Evolutionary conservation across 352 stramenopile species (phyloP), one percentile per base, ranked within the genome.

Genomic region (Phytophthora pistaciae): DNA sequence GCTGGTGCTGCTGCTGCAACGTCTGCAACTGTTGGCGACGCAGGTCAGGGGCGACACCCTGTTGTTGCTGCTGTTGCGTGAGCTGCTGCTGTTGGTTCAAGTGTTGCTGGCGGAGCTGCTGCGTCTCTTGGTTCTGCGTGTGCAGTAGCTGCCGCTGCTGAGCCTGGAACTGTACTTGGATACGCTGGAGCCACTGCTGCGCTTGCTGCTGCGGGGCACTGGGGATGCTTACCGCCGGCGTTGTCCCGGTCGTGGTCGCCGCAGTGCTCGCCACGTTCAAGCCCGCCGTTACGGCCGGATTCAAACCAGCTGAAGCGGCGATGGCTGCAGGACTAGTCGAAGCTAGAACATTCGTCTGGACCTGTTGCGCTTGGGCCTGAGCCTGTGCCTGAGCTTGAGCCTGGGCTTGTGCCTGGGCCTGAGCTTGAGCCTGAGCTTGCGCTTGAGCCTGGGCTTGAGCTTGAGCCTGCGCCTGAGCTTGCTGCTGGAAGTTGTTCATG

Each of bases 131-230:
- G 64, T 95, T 90, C 27, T 94, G 87, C 11, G 82, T 87, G 31
- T 90, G 81, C 25, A 94, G 59, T 31, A 94, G 49, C 53, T 91
- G 82, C 18, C 91, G 85, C 38, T 93, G 84, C 56, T 96, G 88
- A 0, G 84, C 87, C 44, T 93, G 87, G 63, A 93, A 96, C 63
- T 94, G 88, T 25, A 91, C 85, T 56, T 94, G 88, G 10, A 96
- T 86, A 5, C 86, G 85, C 56, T 94, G 84, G n/a, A 96, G 67
- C 79, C 80, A 91, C 65, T 96, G 88, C 65, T 96, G 88, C 13
- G 85, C 83, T 50, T 93, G 85, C 31, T 93, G 85, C 49, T 92
- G 85, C 21, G 86, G 83, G 29, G 72, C 67, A 25, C 63, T 87
- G 16, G 74, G 55, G 16, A 85, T 77, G 21, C 60, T 80, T 11